phyloP scores from a whole-genome alignment of 2,329 filamentous ascomycete genomes.

The Ophiobolus disseminans region DNA sequence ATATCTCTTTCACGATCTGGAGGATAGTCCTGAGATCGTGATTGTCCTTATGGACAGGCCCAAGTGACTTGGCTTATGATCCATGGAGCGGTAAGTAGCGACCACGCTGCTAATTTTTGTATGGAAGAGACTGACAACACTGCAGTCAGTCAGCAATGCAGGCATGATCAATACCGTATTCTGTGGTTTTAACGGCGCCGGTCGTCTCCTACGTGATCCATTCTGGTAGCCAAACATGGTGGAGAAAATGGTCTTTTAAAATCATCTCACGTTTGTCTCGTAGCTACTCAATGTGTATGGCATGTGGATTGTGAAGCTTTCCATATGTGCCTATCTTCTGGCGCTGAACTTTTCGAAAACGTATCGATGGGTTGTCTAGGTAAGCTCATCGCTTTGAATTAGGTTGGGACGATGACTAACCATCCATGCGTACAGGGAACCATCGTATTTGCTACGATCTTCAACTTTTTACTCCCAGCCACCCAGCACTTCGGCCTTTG shows the following conservation, averaged over 20 bases:
- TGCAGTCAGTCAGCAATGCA: neutral
- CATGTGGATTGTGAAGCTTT: slow-evolving; percentile 6
- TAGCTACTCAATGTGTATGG: slow-evolving; percentile 1
- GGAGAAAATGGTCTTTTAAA: neutral
- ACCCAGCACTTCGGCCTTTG: slow-evolving; percentile 34
- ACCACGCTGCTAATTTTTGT: neutral
- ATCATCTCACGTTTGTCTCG: neutral
- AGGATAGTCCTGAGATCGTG: neutral
- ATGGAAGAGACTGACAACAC: neutral
- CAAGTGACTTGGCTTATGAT: slow-evolving; percentile 5
- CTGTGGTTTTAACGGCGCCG: neutral
- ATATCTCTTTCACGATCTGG: neutral
- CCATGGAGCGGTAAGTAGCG: neutral
- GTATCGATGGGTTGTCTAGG: slow-evolving; percentile 35
- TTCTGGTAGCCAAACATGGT: neutral
- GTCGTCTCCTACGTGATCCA: neutral
- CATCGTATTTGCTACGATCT: slow-evolving; percentile 32
- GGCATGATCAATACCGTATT: slow-evolving; percentile 1
- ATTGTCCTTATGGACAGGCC: neutral
- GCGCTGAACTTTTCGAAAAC: slow-evolving; percentile 36
- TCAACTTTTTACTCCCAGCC: slow-evolving; percentile 36
- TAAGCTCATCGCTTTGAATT: slow-evolving; percentile 4
- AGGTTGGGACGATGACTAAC: too few species aligned
- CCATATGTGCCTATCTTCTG: slow-evolving; percentile 40
- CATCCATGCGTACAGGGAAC: too few species aligned